Conservation (phyloP, 768 basidiomycete species). For the Auriculariales sp. region DNA sequence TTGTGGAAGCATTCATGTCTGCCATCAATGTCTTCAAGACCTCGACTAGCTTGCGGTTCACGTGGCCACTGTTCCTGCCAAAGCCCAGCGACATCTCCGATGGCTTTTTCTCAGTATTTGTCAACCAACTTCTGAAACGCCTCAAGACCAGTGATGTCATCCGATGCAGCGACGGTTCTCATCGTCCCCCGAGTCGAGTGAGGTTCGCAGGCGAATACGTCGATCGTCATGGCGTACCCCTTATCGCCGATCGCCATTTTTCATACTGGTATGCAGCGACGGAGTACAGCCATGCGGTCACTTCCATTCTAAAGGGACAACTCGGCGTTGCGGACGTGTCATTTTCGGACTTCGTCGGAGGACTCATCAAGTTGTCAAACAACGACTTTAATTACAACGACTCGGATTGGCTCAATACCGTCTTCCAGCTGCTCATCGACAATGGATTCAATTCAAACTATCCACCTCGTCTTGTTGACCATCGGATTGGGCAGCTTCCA, state of each 20-base stretch:
- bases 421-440: no score
- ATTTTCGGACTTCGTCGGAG: no score
- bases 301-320: background rate
- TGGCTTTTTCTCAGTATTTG: constrained; percentile 9
- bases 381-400: no score
- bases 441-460: no score
- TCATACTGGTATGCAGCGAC: background rate
- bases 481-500: background rate
- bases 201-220: background rate
- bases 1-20: constrained; percentile 10
- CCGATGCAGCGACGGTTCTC: background rate
- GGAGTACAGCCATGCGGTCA: background rate
- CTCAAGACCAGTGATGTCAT: background rate
- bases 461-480: background rate
- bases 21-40: constrained; percentile 10
- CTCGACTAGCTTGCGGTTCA: constrained; percentile 7
- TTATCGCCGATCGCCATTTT: background rate
- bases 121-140: background rate
- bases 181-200: background rate
- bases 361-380: no score
- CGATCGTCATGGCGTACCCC: background rate
- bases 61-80: constrained; percentile 15
- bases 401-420: no score
- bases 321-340: no score
- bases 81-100: constrained; percentile 3